Percentiles rank a stretch among this genome's conserved stretches.
Conservation (phyloP, 1,284 basidiomycete species). For the Megacollybia platyphylla region DNA sequence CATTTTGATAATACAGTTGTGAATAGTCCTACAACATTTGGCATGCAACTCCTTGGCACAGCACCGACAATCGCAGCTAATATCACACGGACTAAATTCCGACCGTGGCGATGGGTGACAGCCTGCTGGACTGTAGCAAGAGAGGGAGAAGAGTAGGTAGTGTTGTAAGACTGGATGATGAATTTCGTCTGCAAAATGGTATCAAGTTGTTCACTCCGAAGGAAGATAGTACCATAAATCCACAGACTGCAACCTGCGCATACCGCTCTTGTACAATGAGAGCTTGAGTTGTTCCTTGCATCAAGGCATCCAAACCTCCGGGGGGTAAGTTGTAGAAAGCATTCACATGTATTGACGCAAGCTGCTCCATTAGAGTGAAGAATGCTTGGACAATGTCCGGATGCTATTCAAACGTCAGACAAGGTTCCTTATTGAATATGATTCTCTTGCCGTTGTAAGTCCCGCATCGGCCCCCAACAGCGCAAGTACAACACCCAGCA, state of each 20-base stretch:
- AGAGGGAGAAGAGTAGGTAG: slow-evolving; percentile 24
- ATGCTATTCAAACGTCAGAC: slow-evolving; percentile 34
- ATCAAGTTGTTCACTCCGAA: background rate
- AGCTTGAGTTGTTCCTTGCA: slow-evolving; percentile 61
- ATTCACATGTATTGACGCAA: slow-evolving; percentile 62
- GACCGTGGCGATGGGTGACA: slow-evolving; percentile 53
- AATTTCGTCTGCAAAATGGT: slow-evolving; percentile 33
- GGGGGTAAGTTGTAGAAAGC: slow-evolving; percentile 59
- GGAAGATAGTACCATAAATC: too few species aligned
- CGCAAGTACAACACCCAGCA: slow-evolving; percentile 50
- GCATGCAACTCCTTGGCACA: slow-evolving; percentile 72
- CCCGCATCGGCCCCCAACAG: slow-evolving; percentile 24
- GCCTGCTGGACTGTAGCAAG: slow-evolving; percentile 14
- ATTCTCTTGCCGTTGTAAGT: slow-evolving; percentile 51
- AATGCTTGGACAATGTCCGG: slow-evolving; percentile 85
- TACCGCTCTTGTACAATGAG: slow-evolving; percentile 77
- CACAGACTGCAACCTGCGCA: slow-evolving; percentile 59
- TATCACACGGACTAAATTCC: slow-evolving; percentile 56
- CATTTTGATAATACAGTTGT: slow-evolving; percentile 48
- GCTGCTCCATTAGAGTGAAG: slow-evolving; percentile 71
- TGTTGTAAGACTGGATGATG: slow-evolving; percentile 46
- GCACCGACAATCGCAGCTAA: slow-evolving; percentile 70
- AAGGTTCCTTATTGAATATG: slow-evolving; percentile 28
- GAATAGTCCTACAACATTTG: slow-evolving; percentile 73
- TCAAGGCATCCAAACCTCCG: slow-evolving; percentile 55